Conservation (phyloP, 768 basidiomycete genomes). For the Xerocomus spinulosus region DNA sequence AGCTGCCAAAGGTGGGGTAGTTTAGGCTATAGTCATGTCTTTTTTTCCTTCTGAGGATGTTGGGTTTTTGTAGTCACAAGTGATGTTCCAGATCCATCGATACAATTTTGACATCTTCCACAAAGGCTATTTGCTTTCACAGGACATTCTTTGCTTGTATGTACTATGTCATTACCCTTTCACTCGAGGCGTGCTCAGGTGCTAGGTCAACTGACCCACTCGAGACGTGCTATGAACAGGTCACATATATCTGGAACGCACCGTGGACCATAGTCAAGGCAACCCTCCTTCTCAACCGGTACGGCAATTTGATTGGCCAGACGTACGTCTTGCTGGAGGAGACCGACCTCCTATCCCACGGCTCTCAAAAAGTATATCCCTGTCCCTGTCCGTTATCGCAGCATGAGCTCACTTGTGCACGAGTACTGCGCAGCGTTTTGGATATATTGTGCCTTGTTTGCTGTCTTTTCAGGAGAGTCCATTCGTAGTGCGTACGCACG, state of each 20-base stretch:
- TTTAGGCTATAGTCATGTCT: no score
- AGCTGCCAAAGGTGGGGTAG: no score
- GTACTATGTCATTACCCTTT: conserved; percentile 11
- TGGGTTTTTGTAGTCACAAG: no score
- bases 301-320: conserved; percentile 7
- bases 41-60: no score
- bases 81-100: no score
- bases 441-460: not conserved
- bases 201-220: not conserved
- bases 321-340: conserved; percentile 8
- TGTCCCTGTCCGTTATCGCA: not conserved
- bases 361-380: conserved; percentile 1
- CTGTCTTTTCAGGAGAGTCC: not conserved
- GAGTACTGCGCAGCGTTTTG: not conserved
- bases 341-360: not conserved
- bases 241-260: not conserved
- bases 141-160: conserved; percentile 6
- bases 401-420: not conserved
- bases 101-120: no score
- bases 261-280: conserved; percentile 8
- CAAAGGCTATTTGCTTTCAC: not conserved
- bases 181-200: conserved; percentile 6
- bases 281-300: conserved; percentile 10
- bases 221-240: not conserved
- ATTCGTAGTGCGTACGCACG: not conserved